Conservation (phyloP, 345 rosid genomes). For the Moricandia moricandioides region DNA sequence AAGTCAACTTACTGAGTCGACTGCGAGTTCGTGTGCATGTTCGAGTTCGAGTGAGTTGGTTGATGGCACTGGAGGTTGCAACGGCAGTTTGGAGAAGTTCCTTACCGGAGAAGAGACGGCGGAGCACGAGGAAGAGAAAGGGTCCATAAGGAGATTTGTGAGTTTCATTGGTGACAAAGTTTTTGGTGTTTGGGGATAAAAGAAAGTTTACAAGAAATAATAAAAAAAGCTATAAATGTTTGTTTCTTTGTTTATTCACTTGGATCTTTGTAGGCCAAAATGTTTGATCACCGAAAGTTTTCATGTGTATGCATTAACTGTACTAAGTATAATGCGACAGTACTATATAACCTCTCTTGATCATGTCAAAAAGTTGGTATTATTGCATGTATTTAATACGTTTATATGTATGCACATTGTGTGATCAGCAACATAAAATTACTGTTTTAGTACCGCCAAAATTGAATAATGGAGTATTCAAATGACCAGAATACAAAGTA, state of each 20-base stretch:
- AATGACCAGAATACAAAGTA: background rate
- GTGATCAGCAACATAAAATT: background rate
- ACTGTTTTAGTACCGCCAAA: background rate
- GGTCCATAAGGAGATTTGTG: conserved; percentile 48
- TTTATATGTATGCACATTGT: background rate
- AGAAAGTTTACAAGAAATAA: background rate
- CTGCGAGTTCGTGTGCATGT: background rate
- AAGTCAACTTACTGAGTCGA: conserved; percentile 30
- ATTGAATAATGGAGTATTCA: background rate
- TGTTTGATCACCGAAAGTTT: conserved; percentile 6
- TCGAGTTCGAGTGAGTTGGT: conserved; percentile 9
- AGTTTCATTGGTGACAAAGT: conserved; percentile 70
- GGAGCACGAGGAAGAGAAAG: conserved; percentile 40
- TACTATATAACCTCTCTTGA: background rate
- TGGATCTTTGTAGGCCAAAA: background rate
- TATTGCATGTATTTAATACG: background rate
- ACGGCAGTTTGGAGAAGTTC: background rate
- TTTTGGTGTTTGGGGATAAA: conserved; percentile 64
- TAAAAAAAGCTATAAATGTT: background rate
- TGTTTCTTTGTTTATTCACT: background rate
- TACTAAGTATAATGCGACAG: conserved; percentile 5
- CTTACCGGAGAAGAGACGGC: conserved; percentile 28
- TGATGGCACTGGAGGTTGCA: conserved; percentile 1
- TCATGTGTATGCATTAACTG: conserved; percentile 9
- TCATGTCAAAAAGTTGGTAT: background rate